A percentile compares a stretch with the other conserved stretches of the same genome.
phyloP scores from a whole-genome alignment of 2,329 filamentous ascomycete species.

The Cladobotryum mycophilum region DNA sequence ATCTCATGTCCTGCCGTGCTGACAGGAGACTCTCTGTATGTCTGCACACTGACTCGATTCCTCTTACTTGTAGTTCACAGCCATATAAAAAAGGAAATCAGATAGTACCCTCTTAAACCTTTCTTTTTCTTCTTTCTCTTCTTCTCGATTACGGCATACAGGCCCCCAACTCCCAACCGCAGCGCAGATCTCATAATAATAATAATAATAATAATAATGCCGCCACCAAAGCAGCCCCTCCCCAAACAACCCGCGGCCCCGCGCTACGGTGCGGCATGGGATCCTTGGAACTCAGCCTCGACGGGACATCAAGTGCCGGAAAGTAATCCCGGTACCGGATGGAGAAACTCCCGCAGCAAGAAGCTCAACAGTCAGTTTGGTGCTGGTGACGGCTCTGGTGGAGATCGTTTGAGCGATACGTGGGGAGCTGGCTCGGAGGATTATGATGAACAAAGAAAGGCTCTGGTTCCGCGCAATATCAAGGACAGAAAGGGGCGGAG shows the following conservation, averaged over 20 bases:
- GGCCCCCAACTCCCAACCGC: no score
- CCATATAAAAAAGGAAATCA: not conserved
- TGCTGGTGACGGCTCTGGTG: slow-evolving; percentile 45
- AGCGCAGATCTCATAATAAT: no score
- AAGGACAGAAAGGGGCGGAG: slow-evolving; percentile 35
- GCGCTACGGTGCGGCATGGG: slow-evolving; percentile 43
- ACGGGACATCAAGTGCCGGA: slow-evolving; percentile 77
- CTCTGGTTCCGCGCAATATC: slow-evolving; percentile 38
- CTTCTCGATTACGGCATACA: no score
- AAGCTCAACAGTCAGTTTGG: slow-evolving; percentile 68
- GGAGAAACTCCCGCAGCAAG: slow-evolving; percentile 62
- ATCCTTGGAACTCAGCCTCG: slow-evolving; percentile 67
- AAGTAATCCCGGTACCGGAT: slow-evolving; percentile 55
- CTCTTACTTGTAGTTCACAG: no score
- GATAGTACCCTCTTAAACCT: not conserved
- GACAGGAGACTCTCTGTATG: no score
- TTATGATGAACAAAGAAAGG: slow-evolving; percentile 40
- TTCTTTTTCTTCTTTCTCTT: not conserved
- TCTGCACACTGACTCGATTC: no score
- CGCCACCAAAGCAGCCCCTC: not conserved
- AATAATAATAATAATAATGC: not conserved
- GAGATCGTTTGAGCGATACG: slow-evolving; percentile 55
- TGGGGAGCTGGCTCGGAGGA: slow-evolving; percentile 58
- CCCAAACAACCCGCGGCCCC: slow-evolving; percentile 30
- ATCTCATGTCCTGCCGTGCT: no score